These are phyloP conservation scores for Venturia oleaginea DNA, from an alignment of 2,329 filamentous ascomycete species.

Conservation along the genomic window DNA sequence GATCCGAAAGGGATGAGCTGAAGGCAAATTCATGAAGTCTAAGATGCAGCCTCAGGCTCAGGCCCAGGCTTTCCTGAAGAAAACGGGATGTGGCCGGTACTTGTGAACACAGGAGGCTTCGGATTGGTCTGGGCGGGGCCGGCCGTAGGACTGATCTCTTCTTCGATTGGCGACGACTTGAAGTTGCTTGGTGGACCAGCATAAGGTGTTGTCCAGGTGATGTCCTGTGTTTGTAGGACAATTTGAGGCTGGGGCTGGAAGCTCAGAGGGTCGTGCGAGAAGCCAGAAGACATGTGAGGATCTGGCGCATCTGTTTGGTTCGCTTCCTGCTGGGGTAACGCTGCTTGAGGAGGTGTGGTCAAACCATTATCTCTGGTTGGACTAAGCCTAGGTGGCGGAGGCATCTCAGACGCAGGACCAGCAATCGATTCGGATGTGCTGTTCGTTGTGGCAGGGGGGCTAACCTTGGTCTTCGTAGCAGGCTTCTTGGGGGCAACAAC, in stretches of 20 bases:
- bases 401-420: neutral
- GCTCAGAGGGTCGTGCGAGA: neutral
- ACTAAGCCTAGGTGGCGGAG: neutral
- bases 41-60: neutral
- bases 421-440: neutral
- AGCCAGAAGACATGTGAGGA: neutral
- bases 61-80: neutral
- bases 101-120: slow-evolving; percentile 8
- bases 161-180: neutral
- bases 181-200: neutral
- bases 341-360: neutral
- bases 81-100: slow-evolving; percentile 14
- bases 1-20: no score
- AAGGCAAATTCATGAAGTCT: no score
- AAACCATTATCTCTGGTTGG: neutral
- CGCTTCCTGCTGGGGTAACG: neutral
- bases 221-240: neutral
- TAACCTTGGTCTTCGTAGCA: slow-evolving; percentile 11
- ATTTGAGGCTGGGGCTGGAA: slow-evolving; percentile 2
- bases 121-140: neutral
- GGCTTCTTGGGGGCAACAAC: slow-evolving; percentile 17
- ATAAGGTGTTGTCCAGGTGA: slow-evolving; percentile 5
- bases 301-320: neutral
- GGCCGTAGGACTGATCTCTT: neutral
- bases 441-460: neutral